Evolutionary conservation across 2,329 filamentous ascomycete genomes (phyloP), one percentile per base, ranked within the genome.

Genomic region (Penicillium aurantiogriseum): DNA sequence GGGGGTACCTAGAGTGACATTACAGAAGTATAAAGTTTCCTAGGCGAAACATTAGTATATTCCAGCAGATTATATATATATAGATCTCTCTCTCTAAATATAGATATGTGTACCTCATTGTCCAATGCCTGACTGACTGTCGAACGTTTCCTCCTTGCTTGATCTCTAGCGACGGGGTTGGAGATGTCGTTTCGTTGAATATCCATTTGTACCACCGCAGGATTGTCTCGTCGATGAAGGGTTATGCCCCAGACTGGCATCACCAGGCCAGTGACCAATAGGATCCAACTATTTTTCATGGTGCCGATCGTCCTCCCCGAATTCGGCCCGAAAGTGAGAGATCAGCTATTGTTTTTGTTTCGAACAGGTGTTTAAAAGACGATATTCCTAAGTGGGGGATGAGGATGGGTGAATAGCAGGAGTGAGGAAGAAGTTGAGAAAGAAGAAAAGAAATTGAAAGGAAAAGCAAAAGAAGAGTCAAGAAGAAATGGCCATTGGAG

Each of bases 1-100:
- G 0, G 85, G 85, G 0, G 84, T 86, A 25, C 85, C 85, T 11
- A 88, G 63, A 9, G 76, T 80, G 44, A 82, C 74, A 59, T 85
- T 85, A 59, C 81, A 81, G 63, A 81, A 84, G 67, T 87, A 87
- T 4, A 86, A 75, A 0, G 81, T 83, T 71, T 83, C 64, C 75
- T 78, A 59, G 27, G 35, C n/a, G 29, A 52, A 27, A 31, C 43
- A 33, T 21, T 35, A 31, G 39, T 27, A 46, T 27, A 45, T 46
- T 33, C n/a, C 23, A 5, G 33, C 15, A 6, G 45, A 29, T 4
- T 27, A 11, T 46, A 27, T 29, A 23, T 33, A 8, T 21, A 21
- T n/a, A n/a, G n/a, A n/a, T 21, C 21, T 21, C 21, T 46, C 27
- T 29, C 23, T 38, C 29, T 42, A 27, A n/a, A 21, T 49, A 17